Base-by-base conservation (phyloP, 768 basidiomycete genomes). In the Cystobasidium tubakii region DNA sequence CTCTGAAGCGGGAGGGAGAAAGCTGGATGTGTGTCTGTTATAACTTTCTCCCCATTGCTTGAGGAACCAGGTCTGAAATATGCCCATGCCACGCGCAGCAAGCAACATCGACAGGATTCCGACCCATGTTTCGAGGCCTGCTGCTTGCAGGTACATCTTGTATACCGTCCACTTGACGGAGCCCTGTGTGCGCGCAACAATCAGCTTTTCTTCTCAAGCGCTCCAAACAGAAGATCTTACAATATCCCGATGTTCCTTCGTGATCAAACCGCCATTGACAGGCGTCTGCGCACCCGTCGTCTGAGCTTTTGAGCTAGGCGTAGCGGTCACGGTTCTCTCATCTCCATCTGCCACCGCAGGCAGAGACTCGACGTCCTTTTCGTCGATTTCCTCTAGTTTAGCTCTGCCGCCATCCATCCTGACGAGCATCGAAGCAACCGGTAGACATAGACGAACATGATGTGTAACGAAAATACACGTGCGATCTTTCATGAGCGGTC, bases 401-500 rank as follows among this genome's bases (percentile, higher is more conserved):
- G 60, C 76, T 43, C 65, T 76, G 73, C 25, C 0, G 1, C 10
- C 64, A 23, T 75, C 69, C 71, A 78, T 74, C 42, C 75, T 50
- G 57, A 79, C 74, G 60, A 97, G 84, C 80, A 91, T 93, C 29
- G 82, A 83, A 1, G 94, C 91, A 34, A 86, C 89, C 0, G 90
- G 87, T 1, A 87, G 85, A 78, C 91, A 92, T 2, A 98, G 84
- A 78, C 92, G 90, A 39, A 96, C 90, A 79, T 95, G 92, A 79
- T 99, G 95, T 1, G 94, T 96, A 64, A 96, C 92, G 27, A 98
- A 84, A 55, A 97, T 84, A 62, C 95, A 83, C 0, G 94, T 96
- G 60, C 93, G 85, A 21, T 86, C 88, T n/a, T 83, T 81, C 79
- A 92, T 84, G 50, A 96, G 82, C 60, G 89, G 87, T 9, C 94